Evolutionary conservation across 2,329 filamentous ascomycete genomes (phyloP).

Genomic region (Pseudogymnoascus sp.): DNA sequence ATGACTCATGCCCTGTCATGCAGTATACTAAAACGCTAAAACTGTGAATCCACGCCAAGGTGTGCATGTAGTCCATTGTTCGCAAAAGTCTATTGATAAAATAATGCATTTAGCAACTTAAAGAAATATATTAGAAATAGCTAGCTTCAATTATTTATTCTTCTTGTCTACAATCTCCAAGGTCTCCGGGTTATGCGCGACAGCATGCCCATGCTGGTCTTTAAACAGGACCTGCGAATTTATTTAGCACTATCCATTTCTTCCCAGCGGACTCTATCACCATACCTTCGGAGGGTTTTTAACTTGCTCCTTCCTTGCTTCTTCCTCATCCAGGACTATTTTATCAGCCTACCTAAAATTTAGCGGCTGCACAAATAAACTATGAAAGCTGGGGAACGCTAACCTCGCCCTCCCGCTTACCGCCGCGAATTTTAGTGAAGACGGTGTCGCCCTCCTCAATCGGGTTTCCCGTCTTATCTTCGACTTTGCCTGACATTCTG

Average conservation of each 20-base stretch:
- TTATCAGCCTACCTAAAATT: slow-evolving; percentile 29
- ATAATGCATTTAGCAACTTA: background rate
- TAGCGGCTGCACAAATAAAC: background rate
- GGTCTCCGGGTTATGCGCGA: slow-evolving; percentile 34
- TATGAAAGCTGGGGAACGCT: slow-evolving; percentile 10
- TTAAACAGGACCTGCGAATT: slow-evolving; percentile 30
- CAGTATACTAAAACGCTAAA: background rate
- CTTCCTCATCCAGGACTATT: slow-evolving; percentile 30
- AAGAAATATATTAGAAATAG: background rate
- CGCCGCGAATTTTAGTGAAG: slow-evolving; percentile 35
- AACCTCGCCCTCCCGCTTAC: slow-evolving; percentile 33
- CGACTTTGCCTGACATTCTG: background rate
- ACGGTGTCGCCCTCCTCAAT: slow-evolving; percentile 35
- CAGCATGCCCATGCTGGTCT: slow-evolving; percentile 34
- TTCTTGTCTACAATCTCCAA: slow-evolving; percentile 26
- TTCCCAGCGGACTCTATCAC: slow-evolving; percentile 1
- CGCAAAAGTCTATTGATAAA: too few species aligned
- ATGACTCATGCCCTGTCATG: background rate
- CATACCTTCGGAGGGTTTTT: slow-evolving; percentile 37
- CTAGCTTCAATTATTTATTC: background rate
- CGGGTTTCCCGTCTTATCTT: slow-evolving; percentile 32
- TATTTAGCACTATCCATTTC: background rate
- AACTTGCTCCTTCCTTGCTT: slow-evolving; percentile 31
- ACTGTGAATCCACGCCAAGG: too few species aligned
- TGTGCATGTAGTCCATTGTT: too few species aligned